phyloP scores from a whole-genome alignment of 192 early-diverging fungal genomes.

The Globomyces pollinis-pini region DNA sequence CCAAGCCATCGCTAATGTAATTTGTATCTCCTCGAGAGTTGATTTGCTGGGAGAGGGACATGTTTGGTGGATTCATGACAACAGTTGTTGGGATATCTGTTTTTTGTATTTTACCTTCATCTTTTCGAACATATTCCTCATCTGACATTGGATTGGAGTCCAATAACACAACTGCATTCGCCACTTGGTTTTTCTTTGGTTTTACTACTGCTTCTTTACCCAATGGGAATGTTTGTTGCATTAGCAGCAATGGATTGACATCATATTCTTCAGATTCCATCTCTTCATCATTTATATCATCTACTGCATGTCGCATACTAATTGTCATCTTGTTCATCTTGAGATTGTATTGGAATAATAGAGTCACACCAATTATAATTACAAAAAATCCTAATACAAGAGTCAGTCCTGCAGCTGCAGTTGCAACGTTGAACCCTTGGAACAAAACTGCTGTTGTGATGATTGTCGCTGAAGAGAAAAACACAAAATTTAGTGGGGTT shows the following conservation, averaged over 20 bases:
- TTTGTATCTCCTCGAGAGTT: too few species aligned
- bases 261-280: neutral
- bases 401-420: slow-evolving; percentile 21
- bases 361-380: slow-evolving; percentile 50
- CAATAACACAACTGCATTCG: too few species aligned
- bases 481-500: slow-evolving; percentile 65
- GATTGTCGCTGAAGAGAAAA: slow-evolving; percentile 60
- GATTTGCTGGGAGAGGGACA: too few species aligned
- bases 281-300: slow-evolving; percentile 14
- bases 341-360: slow-evolving; percentile 42
- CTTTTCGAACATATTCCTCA: too few species aligned
- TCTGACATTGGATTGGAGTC: too few species aligned
- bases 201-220: too few species aligned
- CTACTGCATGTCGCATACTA: neutral
- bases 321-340: slow-evolving; percentile 37
- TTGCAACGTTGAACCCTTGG: slow-evolving; percentile 51
- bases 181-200: too few species aligned
- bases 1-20: too few species aligned
- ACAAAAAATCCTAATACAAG: slow-evolving; percentile 55
- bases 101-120: too few species aligned
- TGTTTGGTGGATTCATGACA: too few species aligned
- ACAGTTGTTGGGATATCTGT: too few species aligned
- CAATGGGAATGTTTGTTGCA: neutral
- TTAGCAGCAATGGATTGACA: slow-evolving; percentile 4
- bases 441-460: slow-evolving; percentile 53